Base-by-base conservation (phyloP, 2,329 filamentous ascomycete species). In the Colletotrichum sp. region DNA sequence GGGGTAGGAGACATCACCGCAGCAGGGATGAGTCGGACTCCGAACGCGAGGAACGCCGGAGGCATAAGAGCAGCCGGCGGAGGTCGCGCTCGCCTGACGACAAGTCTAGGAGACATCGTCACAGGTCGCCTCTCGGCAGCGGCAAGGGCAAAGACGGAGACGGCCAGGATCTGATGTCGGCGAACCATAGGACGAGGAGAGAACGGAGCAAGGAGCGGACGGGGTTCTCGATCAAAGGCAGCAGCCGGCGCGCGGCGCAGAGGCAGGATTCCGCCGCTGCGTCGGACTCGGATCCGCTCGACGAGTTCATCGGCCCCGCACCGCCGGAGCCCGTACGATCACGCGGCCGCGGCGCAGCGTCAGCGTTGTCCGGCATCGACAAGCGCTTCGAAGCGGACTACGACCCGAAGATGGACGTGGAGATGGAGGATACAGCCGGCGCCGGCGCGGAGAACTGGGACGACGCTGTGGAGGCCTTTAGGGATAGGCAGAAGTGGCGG, bases 401-500 rank as follows among this genome's bases (percentile, higher is more conserved):
- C 79, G 88, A 92, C 75, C 89, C 90, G 0, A 88, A 84, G 8
- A 82, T 86, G n/a, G 91, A 95, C 79, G 84, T 93, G 5, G 85
- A 88, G 52, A 85, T 87, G 64, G 89, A 89, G 77, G 85, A 86
- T 4, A 86, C 88, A 2, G 86, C 85, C 4, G 84, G 83, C 26
- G 89, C 88, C 32, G 92, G 93, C 77, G 59, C 59, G 26, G 70
- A 59, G 18, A 92, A 95, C 76, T 98, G 95, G 96, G 94, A 95
- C 60, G 91, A 95, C 79, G 92, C 94, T 1, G 87, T 97, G 1
- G 95, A 98, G 84, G 92, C 93, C 6, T 89, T 95, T 72, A 91
- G 94, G 52, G 95, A 98, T 82, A 92, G 95, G n/a, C 91, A 95
- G 79, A 93, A 93, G 78, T 96, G 94, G 92, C 93, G 92, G 80